Evolutionary conservation across 352 stramenopile genomes (phyloP).

Genomic region (Globisporangium spiculum): DNA sequence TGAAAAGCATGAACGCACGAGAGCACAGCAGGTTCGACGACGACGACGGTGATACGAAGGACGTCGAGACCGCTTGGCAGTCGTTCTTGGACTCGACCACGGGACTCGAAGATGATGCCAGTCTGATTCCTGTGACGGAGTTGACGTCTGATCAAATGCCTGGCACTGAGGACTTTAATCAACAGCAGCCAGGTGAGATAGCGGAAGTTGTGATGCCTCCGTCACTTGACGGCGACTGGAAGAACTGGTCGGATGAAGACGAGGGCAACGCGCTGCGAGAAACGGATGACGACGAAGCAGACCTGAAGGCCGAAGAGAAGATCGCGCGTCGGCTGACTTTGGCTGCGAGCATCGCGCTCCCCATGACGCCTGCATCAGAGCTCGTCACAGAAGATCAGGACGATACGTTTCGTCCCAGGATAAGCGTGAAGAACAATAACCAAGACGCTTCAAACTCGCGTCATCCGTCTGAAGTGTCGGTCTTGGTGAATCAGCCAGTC

Average conservation of each 20-base stretch:
- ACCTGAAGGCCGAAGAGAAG: conserved; percentile 12
- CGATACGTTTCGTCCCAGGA: background rate
- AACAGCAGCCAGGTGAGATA: background rate
- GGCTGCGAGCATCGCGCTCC: conserved; percentile 14
- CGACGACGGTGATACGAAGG: conserved; percentile 52
- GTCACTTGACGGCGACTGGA: conserved; percentile 21
- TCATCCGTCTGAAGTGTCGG: background rate
- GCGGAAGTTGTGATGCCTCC: conserved; percentile 2
- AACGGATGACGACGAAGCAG: background rate
- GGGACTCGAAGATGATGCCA: background rate
- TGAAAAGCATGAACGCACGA: background rate
- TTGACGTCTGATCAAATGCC: background rate
- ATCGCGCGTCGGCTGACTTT: conserved; percentile 8
- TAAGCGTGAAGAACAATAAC: background rate
- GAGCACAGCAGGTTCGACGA: conserved; percentile 28
- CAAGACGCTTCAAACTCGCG: background rate
- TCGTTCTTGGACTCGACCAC: conserved; percentile 46
- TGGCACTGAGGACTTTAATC: background rate
- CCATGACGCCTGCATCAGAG: conserved; percentile 4
- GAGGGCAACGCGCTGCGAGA: conserved; percentile 2
- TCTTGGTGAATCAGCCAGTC: background rate
- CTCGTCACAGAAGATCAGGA: background rate
- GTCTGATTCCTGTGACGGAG: background rate
- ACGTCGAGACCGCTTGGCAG: conserved; percentile 61
- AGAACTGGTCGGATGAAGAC: conserved; percentile 28